Conservation (phyloP, 1,139 yeast genomes). For the Hemisphaericaspora xylofermentans region DNA sequence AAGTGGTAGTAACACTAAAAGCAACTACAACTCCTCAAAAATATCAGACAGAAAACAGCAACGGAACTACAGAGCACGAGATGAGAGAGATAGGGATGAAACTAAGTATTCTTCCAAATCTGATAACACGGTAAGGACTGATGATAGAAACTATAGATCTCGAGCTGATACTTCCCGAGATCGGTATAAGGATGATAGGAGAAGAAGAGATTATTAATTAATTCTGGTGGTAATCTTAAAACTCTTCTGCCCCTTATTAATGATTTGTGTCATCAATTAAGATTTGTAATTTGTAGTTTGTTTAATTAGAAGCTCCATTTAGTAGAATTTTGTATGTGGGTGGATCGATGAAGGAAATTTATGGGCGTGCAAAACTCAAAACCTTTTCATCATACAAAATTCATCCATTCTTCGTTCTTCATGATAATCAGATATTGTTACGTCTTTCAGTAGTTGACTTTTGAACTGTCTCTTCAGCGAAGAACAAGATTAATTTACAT, state of each 20-base stretch:
- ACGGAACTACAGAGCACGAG: conserved; percentile 1
- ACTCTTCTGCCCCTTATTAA: too few species aligned
- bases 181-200: conserved; percentile 4
- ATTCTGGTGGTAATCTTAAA: too few species aligned
- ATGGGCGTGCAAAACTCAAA: too few species aligned
- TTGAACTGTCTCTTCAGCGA: background rate
- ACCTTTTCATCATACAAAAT: too few species aligned
- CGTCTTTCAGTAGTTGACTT: background rate
- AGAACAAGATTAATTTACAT: background rate
- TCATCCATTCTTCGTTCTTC: too few species aligned
- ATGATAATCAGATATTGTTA: too few species aligned
- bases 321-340: too few species aligned
- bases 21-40: conserved; percentile 12
- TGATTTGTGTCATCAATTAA: too few species aligned
- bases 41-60: conserved; percentile 7
- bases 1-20: conserved; percentile 11
- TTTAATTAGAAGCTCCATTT: too few species aligned
- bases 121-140: background rate
- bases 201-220: too few species aligned
- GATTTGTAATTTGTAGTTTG: too few species aligned
- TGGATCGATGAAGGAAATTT: too few species aligned
- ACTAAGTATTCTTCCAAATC: conserved; percentile 8
- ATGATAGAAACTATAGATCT: background rate
- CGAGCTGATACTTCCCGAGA: background rate
- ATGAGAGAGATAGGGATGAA: conserved; percentile 10